phyloP scores from a whole-genome alignment of 75 land plant genomes.

The Cryptomeria japonica region DNA sequence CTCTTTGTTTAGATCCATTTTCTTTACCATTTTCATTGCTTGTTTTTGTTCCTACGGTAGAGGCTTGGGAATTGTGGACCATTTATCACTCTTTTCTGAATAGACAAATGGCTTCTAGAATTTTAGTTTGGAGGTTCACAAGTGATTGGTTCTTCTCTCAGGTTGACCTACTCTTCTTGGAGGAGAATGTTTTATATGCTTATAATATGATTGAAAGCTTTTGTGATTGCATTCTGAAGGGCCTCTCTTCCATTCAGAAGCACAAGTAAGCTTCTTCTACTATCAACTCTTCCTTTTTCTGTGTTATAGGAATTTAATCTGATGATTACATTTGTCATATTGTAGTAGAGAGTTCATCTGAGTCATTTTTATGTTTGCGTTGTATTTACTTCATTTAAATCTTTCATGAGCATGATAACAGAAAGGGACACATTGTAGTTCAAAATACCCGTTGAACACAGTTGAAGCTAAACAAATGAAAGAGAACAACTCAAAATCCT shows the following conservation, averaged over 20 bases:
- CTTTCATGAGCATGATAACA: no score
- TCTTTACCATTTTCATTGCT: not conserved
- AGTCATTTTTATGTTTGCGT: not conserved
- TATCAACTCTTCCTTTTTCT: not conserved
- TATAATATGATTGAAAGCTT: conserved; percentile 53
- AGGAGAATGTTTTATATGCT: conserved; percentile 28
- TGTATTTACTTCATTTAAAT: not conserved
- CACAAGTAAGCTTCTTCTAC: conserved; percentile 27
- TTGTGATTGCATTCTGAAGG: conserved; percentile 29
- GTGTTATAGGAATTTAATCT: not conserved
- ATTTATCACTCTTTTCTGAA: not conserved
- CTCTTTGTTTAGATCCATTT: not conserved
- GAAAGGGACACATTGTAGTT: no score
- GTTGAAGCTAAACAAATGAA: no score
- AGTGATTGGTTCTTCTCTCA: conserved; percentile 20
- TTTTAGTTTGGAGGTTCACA: not conserved
- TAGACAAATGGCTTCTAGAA: not conserved
- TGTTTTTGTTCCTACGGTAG: not conserved
- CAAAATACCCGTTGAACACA: no score
- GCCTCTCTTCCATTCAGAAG: conserved; percentile 44
- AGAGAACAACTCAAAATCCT: no score
- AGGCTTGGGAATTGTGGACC: not conserved
- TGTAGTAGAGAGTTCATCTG: not conserved
- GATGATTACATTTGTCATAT: not conserved
- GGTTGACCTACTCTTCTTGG: conserved; percentile 48